A percentile compares a stretch with the other conserved stretches of the same genome.
These are phyloP conservation scores for Podaxis mareebaensis DNA, from an alignment of 768 basidiomycete species.

Conservation along the genomic window DNA sequence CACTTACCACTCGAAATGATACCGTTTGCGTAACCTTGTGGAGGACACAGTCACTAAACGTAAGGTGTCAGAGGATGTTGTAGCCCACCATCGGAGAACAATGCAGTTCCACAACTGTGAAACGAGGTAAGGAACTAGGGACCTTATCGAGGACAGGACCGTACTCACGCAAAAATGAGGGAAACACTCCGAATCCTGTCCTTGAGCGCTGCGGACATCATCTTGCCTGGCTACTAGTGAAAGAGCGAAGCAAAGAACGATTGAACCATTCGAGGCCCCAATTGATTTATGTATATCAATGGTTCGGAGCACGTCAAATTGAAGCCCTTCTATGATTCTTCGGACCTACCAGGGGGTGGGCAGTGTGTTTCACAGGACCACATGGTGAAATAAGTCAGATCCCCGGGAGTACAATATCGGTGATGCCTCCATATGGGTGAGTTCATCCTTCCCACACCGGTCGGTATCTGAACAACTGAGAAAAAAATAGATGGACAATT, in stretches of 20 bases:
- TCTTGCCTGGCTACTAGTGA: slow-evolving; percentile 5
- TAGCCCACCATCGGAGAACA: slow-evolving; percentile 78
- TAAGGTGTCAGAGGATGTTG: not conserved
- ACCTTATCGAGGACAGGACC: not conserved
- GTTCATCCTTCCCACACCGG: not conserved
- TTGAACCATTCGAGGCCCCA: not conserved
- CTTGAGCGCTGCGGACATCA: slow-evolving; percentile 23
- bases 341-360: not conserved
- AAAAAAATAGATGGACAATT: not conserved
- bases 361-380: not conserved
- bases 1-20: slow-evolving; percentile 74
- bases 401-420: slow-evolving; percentile 3
- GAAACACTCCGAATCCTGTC: slow-evolving; percentile 58
- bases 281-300: not conserved
- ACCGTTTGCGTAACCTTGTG: slow-evolving; percentile 75
- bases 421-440: not conserved
- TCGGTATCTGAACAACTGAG: not conserved
- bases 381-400: not conserved
- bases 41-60: slow-evolving; percentile 8
- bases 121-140: not conserved
- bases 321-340: not conserved
- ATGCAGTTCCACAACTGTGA: slow-evolving; percentile 77
- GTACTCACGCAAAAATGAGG: slow-evolving; percentile 80
- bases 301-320: not conserved
- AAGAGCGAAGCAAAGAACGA: not conserved